These are phyloP conservation scores for Xanthoconium purpureum DNA, from an alignment of 768 basidiomycete genomes.

Conservation along the genomic window DNA sequence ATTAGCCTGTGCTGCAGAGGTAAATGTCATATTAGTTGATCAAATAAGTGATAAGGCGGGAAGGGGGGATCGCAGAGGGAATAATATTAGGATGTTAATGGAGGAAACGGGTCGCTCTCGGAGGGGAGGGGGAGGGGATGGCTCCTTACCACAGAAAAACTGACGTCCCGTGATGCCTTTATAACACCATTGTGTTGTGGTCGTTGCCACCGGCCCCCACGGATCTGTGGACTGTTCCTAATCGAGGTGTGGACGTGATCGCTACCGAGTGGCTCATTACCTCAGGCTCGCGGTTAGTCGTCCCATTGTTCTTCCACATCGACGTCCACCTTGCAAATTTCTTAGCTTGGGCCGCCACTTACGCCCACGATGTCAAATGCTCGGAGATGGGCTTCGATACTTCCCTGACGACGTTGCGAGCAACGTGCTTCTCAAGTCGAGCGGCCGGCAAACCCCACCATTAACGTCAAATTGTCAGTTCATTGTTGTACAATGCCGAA, in stretches of 20 bases:
- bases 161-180: conserved; percentile 6
- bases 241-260: conserved; percentile 9
- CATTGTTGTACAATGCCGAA: not conserved
- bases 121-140: not conserved
- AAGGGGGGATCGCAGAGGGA: not conserved
- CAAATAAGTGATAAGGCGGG: not conserved
- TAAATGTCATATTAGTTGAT: conserved; percentile 19
- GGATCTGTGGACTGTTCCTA: conserved; percentile 4
- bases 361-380: not conserved
- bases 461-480: not conserved
- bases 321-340: not conserved
- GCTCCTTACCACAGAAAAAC: not conserved
- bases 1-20: conserved; percentile 25
- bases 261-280: conserved; percentile 23
- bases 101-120: not conserved
- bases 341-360: not conserved
- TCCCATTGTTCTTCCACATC: conserved; percentile 15
- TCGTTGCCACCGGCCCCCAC: not conserved
- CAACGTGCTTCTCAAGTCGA: not conserved
- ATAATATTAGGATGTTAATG: not conserved
- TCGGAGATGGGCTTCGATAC: not conserved
- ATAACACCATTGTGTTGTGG: conserved; percentile 20
- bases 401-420: not conserved
- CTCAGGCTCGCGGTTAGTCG: not conserved
- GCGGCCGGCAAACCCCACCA: not conserved